Base-by-base conservation (phyloP, 305 asterid species). In the Ilex paraguariensis region DNA sequence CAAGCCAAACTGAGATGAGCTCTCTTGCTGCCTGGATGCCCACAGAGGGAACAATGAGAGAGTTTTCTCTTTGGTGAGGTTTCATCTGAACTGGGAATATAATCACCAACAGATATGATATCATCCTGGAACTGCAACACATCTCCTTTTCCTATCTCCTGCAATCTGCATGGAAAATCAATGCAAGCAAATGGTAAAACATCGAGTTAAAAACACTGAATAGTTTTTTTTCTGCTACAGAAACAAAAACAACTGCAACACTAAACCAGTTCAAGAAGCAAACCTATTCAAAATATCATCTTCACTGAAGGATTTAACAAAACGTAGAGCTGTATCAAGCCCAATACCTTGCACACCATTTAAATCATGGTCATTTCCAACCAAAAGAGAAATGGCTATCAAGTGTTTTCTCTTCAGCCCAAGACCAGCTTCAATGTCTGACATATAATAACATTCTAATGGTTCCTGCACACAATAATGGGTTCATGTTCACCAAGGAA, bases 21-120 rank as follows among this genome's bases (percentile, higher is more conserved):
- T 77, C 72, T 86, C 77, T 90, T 93, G 76, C 81, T 90, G 57
- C 99, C 97, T 3, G 91, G 96, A 75, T 88, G 96, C 53, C 98
- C 98, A 72, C 98, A 91, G 55, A 75, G 74, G 10, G 98, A 86
- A 75, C 98, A 91, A 73, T 91, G 98, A 65, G 85, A 78, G 48
- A 60, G 32, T 66, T 82, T 91, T 48, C 69, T 67, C 68, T 79
- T 84, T 16, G 61, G 74, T 44, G 86, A 76, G 63, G 57, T 78
- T 63, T 71, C 84, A 69, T 72, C 69, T 17, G 79, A 71, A 54
- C 17, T 21, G 66, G 73, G 58, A 56, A 56, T 2, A 57, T 66
- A 55, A 62, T 71, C 83, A 73, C 67, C 70, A 32, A 51, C 78
- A 44, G 64, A 46, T 46, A 66, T 58, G 59, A 50, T 57, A 56